These are phyloP conservation scores for Rosa lucieae DNA, from an alignment of 306 rosid species.

Conservation along the genomic window DNA sequence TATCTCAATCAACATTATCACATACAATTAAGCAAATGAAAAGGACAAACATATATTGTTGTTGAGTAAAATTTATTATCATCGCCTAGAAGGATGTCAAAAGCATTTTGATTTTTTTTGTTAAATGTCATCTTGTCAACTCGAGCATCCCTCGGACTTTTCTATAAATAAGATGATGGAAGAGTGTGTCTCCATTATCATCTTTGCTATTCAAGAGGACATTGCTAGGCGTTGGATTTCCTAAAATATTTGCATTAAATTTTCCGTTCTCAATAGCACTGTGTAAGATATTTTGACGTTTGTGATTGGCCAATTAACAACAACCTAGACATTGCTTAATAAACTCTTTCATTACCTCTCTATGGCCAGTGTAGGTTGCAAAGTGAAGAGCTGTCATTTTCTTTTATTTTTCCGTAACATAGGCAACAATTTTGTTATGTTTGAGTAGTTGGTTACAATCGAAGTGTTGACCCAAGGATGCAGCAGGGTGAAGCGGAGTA, in stretches of 20 bases:
- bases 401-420: not conserved
- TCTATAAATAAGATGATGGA: not conserved
- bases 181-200: not conserved
- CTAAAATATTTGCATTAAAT: too few relatives aligned
- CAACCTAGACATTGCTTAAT: not conserved
- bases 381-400: not conserved
- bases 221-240: not conserved
- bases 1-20: too few relatives aligned
- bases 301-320: not conserved
- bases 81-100: not conserved
- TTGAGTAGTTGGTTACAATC: not conserved
- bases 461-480: not conserved
- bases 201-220: slow-evolving; percentile 9
- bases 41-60: too few relatives aligned
- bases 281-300: not conserved
- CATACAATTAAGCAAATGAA: too few relatives aligned
- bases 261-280: not conserved
- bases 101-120: not conserved
- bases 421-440: not conserved
- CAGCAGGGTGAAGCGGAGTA: slow-evolving; percentile 11
- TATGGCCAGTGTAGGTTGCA: not conserved
- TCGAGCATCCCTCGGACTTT: not conserved
- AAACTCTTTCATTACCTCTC: not conserved
- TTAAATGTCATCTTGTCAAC: slow-evolving; percentile 12
- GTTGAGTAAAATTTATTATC: not conserved